Evolutionary conservation across 805 yeast species (phyloP).

Genomic region (Saccharomycopsis amapae): DNA sequence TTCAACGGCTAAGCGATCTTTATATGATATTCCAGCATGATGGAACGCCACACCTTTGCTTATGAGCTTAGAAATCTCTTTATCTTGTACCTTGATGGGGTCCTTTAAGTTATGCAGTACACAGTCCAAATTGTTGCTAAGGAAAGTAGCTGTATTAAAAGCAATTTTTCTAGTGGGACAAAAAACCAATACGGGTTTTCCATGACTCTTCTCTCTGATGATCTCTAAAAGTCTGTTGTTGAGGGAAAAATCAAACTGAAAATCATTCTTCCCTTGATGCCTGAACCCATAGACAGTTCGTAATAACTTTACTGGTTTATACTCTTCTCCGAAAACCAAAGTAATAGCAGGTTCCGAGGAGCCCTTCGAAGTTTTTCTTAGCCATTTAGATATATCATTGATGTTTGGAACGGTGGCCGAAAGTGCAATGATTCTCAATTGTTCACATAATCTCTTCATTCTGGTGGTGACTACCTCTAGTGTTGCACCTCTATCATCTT

Average conservation of each 20-base stretch:
- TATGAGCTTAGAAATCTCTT: slow-evolving; percentile 25
- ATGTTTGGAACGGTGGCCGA: slow-evolving; percentile 52
- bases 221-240: slow-evolving; percentile 37
- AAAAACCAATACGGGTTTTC: slow-evolving; percentile 42
- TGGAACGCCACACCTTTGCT: slow-evolving; percentile 43
- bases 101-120: background rate
- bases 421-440: slow-evolving; percentile 37
- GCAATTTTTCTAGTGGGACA: slow-evolving; percentile 49
- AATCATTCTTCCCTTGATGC: slow-evolving; percentile 34
- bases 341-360: slow-evolving; percentile 29
- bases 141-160: slow-evolving; percentile 38
- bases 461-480: slow-evolving; percentile 43
- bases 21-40: slow-evolving; percentile 48
- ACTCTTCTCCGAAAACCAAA: slow-evolving; percentile 40
- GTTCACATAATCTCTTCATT: slow-evolving; percentile 35
- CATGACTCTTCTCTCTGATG: slow-evolving; percentile 32
- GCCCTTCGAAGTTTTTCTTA: slow-evolving; percentile 25
- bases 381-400: slow-evolving; percentile 41
- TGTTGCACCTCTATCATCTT: slow-evolving; percentile 42
- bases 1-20: slow-evolving; percentile 43
- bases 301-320: slow-evolving; percentile 38
- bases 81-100: slow-evolving; percentile 24
- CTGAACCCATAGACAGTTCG: slow-evolving; percentile 39
- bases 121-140: slow-evolving; percentile 23
- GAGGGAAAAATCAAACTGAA: slow-evolving; percentile 39